Base-by-base conservation (phyloP, 148 eudicot species). In the Camellia granthamiana region DNA sequence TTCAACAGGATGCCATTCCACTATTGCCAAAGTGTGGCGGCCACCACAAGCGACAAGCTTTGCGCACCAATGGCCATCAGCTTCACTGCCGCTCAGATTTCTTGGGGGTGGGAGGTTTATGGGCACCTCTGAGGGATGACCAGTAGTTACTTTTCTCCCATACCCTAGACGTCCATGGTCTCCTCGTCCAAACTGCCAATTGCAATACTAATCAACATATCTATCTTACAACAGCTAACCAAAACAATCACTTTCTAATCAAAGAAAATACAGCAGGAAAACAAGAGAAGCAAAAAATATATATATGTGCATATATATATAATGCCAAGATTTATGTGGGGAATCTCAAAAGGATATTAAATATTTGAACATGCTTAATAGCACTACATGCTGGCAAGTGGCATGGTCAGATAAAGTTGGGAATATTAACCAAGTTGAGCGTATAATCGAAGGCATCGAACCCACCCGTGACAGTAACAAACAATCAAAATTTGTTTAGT, bases 131-230 rank as follows among this genome's bases (percentile, higher is more conserved):
- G 89, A 90, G 0, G 99, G 97, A 81, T 89, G 93, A 77, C 98
- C 97, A 0, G 98, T 97, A 21, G 98, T 97, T 63, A 86, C 82
- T 69, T 94, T 97, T 72, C 89, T 87, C 46, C 98, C 98, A 65
- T 90, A 94, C 44, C 97, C 99, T n/a, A 97, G 85, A 16, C 99
- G 98, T 11, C 99, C 99, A 87, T 97, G 99, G 81, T 97, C 99
- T 18, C 99, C 99, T 76, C 99, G 85, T 19, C 99, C 99, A 86
- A 87, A 94, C 98, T 94, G 90, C 77, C 72, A 81, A 8, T 61
- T 13, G 38, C 0, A 38, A 30, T 38, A 18, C 16, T 56, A 8
- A 52, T 69, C 71, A 68, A 47, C 42, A 47, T 52, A 3, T 72
- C 7, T 52, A 3, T 72, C 7, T 16, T 51, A 47, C 16, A 19